phyloP scores from a whole-genome alignment of 768 basidiomycete genomes.

The Mycena albidolilacea region DNA sequence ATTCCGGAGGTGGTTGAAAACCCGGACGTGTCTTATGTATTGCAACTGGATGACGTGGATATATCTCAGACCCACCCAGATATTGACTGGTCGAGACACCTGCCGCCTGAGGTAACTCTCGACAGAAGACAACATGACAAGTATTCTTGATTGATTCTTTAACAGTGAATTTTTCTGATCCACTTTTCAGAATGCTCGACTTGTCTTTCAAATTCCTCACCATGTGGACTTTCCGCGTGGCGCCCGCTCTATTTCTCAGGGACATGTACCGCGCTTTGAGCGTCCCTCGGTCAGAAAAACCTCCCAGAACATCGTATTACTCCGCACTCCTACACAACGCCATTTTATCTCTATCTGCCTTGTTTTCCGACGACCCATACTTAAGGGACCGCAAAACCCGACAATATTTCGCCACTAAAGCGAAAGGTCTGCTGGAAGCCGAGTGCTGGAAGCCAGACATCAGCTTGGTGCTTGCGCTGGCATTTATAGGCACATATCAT shows the following conservation, averaged over 20 bases:
- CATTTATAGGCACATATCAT: constrained; percentile 40
- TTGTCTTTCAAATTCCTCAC: constrained; percentile 57
- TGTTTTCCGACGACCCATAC: constrained; percentile 42
- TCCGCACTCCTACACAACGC: constrained; percentile 70
- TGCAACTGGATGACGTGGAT: constrained; percentile 33
- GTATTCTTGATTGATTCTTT: constrained; percentile 15
- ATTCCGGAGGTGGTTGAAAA: neutral
- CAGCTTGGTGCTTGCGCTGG: constrained; percentile 42
- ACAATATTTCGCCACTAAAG: constrained; percentile 33
- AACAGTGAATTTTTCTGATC: neutral
- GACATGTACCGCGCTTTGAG: constrained; percentile 58
- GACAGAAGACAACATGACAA: constrained; percentile 39
- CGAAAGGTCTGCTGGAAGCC: constrained; percentile 34
- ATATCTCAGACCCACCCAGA: neutral
- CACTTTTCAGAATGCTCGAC: constrained; percentile 49
- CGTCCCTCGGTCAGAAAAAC: constrained; percentile 40
- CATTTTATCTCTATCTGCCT: constrained; percentile 47
- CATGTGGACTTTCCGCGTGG: constrained; percentile 55
- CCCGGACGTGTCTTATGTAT: constrained; percentile 25
- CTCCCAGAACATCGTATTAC: constrained; percentile 57
- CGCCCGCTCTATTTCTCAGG: constrained; percentile 56
- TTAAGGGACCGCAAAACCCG: constrained; percentile 37
- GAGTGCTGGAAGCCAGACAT: constrained; percentile 41
- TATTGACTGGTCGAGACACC: constrained; percentile 38
- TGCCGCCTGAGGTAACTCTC: constrained; percentile 25